A percentile compares a stretch with the other conserved stretches of the same genome.
Evolutionary conservation across 345 rosid species (phyloP).

Genomic region (Toxicodendron radicans): DNA sequence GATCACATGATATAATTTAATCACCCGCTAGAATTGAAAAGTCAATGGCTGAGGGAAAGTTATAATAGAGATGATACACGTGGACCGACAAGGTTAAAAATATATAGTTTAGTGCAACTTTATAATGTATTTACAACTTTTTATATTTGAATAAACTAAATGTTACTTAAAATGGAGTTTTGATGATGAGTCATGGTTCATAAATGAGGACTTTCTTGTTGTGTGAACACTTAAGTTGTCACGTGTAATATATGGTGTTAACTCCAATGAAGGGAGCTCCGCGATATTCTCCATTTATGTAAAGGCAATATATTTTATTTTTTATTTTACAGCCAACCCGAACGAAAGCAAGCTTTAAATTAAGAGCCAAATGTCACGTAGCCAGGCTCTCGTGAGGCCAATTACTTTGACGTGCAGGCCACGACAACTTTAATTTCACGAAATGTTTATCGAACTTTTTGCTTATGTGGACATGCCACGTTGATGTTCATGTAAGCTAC

Average conservation of each 20-base stretch:
- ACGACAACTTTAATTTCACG: constrained; percentile 14
- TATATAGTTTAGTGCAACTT: no score
- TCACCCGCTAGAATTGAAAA: no score
- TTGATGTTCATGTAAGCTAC: constrained; percentile 5
- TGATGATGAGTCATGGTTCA: not conserved
- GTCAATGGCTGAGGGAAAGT: no score
- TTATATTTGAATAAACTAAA: no score
- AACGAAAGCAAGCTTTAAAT: not conserved
- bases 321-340: no score
- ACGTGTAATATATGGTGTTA: not conserved
- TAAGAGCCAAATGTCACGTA: constrained; percentile 2
- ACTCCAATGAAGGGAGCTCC: not conserved
- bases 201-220: not conserved
- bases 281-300: not conserved
- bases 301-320: no score
- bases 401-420: constrained; percentile 18
- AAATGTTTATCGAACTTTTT: constrained; percentile 9
- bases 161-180: no score
- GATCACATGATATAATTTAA: no score
- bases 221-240: not conserved
- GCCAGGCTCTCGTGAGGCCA: not conserved
- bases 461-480: constrained; percentile 5
- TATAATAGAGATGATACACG: no score
- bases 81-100: no score
- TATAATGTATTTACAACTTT: no score